phyloP scores from a whole-genome alignment of 441 rosid species.

The Brassica balearica region DNA sequence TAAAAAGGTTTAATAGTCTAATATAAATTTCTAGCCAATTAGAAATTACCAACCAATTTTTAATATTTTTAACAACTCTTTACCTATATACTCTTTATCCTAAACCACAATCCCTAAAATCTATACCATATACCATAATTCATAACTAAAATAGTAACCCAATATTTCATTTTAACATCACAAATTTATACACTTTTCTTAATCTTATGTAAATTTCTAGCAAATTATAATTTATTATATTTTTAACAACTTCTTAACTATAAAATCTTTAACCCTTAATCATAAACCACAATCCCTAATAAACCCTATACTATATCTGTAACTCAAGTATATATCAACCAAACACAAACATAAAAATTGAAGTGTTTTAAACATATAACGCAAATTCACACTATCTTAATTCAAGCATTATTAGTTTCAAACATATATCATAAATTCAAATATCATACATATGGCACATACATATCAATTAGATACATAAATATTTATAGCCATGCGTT shows the following conservation, averaged over 20 bases:
- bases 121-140: not conserved
- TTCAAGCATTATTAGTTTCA: not conserved
- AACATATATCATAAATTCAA: not conserved
- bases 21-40: not conserved
- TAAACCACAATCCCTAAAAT: not conserved
- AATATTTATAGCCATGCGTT: not conserved
- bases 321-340: not conserved
- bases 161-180: not conserved
- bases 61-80: not conserved
- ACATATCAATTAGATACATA: not conserved
- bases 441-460: not conserved
- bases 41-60: not conserved
- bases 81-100: not conserved
- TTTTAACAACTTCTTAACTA: not conserved
- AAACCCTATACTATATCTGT: not conserved
- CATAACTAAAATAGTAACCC: not conserved
- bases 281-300: not conserved
- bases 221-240: not conserved
- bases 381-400: not conserved
- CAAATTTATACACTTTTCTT: not conserved
- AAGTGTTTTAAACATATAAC: not conserved
- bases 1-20: not conserved
- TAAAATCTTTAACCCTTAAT: not conserved
- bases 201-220: not conserved
- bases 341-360: not conserved